Conservation (phyloP, 1,284 basidiomycete genomes). For the Tausonia pullulans region DNA sequence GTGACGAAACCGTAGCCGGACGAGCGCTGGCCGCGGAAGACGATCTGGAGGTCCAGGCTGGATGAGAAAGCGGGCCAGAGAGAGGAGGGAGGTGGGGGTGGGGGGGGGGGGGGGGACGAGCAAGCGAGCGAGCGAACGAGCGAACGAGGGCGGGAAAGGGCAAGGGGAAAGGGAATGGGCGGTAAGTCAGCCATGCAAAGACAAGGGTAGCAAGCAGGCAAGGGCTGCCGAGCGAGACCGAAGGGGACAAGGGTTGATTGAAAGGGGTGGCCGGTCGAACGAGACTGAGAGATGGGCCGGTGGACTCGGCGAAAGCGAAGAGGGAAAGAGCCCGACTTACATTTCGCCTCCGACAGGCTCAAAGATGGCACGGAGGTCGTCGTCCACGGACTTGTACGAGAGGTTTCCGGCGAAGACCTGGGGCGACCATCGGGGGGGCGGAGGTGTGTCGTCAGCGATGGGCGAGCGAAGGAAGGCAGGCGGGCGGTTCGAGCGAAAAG, state of each 20-base stretch:
- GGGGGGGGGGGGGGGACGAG: not conserved
- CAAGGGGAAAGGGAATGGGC: not conserved
- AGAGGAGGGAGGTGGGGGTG: not conserved
- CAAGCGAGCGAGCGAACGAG: not conserved
- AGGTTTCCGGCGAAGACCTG: conserved; percentile 81
- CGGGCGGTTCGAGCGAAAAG: not conserved
- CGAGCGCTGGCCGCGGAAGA: conserved; percentile 15
- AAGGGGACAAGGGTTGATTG: not conserved
- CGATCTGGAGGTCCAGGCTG: conserved; percentile 15
- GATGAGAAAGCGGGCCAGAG: not conserved
- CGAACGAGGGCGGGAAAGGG: not conserved
- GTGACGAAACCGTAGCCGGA: conserved; percentile 81
- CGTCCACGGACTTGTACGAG: conserved; percentile 75
- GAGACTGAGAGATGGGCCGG: not conserved
- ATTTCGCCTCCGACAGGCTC: conserved; percentile 66
- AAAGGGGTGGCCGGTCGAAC: not conserved
- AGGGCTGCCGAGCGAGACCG: not conserved
- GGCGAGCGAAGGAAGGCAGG: not conserved
- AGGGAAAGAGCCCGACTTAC: conserved; percentile 41
- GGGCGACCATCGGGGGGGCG: not conserved
- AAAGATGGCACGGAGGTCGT: conserved; percentile 80
- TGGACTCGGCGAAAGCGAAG: not conserved
- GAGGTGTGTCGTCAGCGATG: not conserved
- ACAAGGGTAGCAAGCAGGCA: not conserved
- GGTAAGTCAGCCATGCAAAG: too few relatives aligned